Conservation (phyloP, 2,329 filamentous ascomycete genomes). For the Cladosporium sp. region DNA sequence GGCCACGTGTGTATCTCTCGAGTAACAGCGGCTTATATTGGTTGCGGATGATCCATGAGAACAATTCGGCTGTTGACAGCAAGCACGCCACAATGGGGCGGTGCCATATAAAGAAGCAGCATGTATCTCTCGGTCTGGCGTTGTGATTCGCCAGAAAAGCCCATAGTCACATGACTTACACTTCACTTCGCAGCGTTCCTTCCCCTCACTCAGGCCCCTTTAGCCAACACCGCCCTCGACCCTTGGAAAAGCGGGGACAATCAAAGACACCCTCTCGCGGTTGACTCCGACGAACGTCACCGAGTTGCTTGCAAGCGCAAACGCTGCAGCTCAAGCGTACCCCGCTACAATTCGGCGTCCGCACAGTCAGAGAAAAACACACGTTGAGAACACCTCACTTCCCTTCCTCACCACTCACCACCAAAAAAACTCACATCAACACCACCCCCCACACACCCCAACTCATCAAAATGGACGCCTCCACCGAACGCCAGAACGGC, state of each 20-base stretch:
- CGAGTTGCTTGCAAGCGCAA: conserved; percentile 6
- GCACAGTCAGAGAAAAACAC: conserved; percentile 13
- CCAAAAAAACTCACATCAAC: conserved; percentile 10
- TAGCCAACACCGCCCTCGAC: neutral
- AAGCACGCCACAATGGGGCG: neutral
- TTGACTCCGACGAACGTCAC: conserved; percentile 7
- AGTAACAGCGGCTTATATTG: neutral
- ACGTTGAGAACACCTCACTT: conserved; percentile 9
- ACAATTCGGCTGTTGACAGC: neutral
- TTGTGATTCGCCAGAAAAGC: neutral
- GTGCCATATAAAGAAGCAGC: neutral
- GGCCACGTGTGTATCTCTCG: neutral
- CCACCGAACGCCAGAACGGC: conserved; percentile 22
- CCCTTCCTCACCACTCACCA: neutral
- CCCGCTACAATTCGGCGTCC: conserved; percentile 16
- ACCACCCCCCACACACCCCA: conserved; percentile 8
- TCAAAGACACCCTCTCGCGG: conserved; percentile 2
- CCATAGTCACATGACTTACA: neutral
- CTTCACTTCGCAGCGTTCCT: neutral
- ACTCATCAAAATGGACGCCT: conserved; percentile 18
- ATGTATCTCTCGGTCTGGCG: accelerated
- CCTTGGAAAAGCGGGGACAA: neutral
- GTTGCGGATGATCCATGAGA: neutral
- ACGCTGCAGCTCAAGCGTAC: conserved; percentile 14
- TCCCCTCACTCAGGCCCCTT: neutral